A percentile compares a stretch with the other conserved stretches of the same genome.
Evolutionary conservation across 257 asterid species (phyloP).

Genomic region (Hygrophila difformis): DNA sequence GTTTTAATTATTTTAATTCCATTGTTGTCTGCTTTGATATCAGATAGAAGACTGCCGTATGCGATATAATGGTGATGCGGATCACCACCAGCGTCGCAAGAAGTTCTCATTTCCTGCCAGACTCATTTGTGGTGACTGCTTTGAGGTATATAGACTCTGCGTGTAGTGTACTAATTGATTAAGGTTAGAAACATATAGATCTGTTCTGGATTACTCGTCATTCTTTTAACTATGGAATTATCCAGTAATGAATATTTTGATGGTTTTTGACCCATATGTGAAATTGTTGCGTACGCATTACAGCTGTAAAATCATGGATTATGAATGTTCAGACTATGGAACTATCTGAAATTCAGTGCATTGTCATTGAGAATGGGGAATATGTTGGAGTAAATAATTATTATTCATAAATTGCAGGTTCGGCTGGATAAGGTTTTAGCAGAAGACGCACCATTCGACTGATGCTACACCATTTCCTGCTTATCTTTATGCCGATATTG

Average conservation of each 20-base stretch:
- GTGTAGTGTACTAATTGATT: too few species aligned
- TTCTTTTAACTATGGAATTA: not conserved
- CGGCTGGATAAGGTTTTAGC: conserved; percentile 70
- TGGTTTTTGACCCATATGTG: not conserved
- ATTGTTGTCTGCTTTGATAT: conserved; percentile 9
- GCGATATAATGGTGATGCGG: conserved; percentile 97
- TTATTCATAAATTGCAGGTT: conserved; percentile 39
- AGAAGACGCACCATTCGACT: conserved; percentile 95
- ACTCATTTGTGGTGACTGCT: conserved; percentile 94
- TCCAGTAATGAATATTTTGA: conserved; percentile 1
- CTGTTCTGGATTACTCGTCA: not conserved
- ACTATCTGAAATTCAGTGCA: conserved; percentile 13
- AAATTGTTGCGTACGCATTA: too few species aligned
- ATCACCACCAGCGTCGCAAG: conserved; percentile 86
- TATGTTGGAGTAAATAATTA: conserved; percentile 5
- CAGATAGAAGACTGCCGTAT: conserved; percentile 98
- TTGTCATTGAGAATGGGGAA: not conserved
- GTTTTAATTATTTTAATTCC: not conserved
- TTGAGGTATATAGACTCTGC: conserved; percentile 43
- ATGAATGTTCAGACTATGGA: not conserved
- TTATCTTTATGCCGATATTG: too few species aligned
- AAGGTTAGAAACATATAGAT: not conserved
- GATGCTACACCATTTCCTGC: too few species aligned
- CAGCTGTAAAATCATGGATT: not conserved
- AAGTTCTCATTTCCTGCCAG: conserved; percentile 96